Evolutionary conservation across 129 eudicot species (phyloP), one percentile per base, ranked within the genome.

Genomic region (Centrapalus pauciflorus): DNA sequence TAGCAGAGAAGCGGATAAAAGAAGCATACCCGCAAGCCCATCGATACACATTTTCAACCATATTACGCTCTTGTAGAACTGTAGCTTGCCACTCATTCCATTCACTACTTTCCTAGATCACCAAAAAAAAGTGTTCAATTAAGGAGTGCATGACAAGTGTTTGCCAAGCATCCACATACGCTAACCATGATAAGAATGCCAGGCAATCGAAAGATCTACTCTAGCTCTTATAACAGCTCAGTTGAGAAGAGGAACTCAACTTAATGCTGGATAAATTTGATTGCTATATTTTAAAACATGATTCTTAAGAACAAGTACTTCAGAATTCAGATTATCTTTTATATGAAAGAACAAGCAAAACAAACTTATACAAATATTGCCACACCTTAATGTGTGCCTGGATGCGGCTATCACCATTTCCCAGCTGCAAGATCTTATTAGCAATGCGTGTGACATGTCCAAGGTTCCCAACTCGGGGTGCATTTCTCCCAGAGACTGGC

Each of bases 21-120:
- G 64, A 81, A 65, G 33, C 87, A 70, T 84, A 85, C 97, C 97
- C 97, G 55, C 97, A 91, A 76, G 90, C 86, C 97, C 97, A 91
- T 9, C 95, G 87, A 46, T 91, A 79, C 19, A 91, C 97, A 55
- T 91, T 87, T 75, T 87, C 95, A 7, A 91, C 70, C 66, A 75
- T 55, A 61, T 87, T 87, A 73, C 93, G 92, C 72, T 91, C 94
- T 68, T 87, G 97, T 66, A 91, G 58, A 73, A 76, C 80, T 32
- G 90, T 80, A 52, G 65, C 68, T 69, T 82, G 88, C 97, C 97
- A 91, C 41, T 87, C 86, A 46, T 58, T 83, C 95, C 95, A 91
- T 70, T 87, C 88, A 40, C 69, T 72, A 74, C 74, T 87, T 71
- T 79, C 96, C 97, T 87, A 38, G 8, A 67, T 51, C 60, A 49